phyloP scores from a whole-genome alignment of 2,329 filamentous ascomycete genomes.

The Stachybotrys chartarum region DNA sequence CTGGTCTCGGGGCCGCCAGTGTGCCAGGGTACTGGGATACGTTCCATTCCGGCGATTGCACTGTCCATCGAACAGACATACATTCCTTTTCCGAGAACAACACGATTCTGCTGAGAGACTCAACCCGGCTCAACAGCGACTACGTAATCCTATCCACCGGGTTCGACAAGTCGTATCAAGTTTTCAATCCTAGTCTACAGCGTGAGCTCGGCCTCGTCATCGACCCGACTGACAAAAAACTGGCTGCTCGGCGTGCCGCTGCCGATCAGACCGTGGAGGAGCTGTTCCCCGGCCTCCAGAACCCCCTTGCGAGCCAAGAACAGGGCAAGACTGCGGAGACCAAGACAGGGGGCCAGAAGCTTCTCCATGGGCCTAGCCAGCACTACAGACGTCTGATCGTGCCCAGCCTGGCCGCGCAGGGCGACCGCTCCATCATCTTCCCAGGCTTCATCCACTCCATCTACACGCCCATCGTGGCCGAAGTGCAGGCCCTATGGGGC shows the following conservation, averaged over 20 bases:
- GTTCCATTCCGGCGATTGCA: constrained; percentile 20
- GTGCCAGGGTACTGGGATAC: constrained; percentile 23
- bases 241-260: constrained; percentile 10
- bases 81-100: constrained; percentile 9
- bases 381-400: constrained; percentile 17
- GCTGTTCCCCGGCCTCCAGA: not conserved
- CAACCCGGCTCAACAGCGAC: constrained; percentile 9
- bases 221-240: constrained; percentile 2
- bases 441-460: constrained; percentile 21
- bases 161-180: constrained; percentile 12
- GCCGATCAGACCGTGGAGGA: not conserved
- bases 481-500: constrained; percentile 23
- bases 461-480: constrained; percentile 17
- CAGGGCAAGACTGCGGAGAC: too few relatives aligned
- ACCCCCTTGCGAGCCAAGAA: not conserved
- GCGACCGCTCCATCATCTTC: constrained; percentile 23
- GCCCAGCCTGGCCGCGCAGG: constrained; percentile 13
- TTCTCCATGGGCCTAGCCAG: constrained; percentile 9
- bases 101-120: constrained; percentile 10
- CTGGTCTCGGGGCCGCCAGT: constrained; percentile 21
- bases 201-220: constrained; percentile 8
- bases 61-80: constrained; percentile 14
- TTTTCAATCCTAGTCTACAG: constrained; percentile 11
- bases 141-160: constrained; percentile 15
- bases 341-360: not conserved